Percentiles rank a stretch among this genome's conserved stretches.
Evolutionary conservation across 257 asterid species (phyloP).

Genomic region (Solanum peruvianum): DNA sequence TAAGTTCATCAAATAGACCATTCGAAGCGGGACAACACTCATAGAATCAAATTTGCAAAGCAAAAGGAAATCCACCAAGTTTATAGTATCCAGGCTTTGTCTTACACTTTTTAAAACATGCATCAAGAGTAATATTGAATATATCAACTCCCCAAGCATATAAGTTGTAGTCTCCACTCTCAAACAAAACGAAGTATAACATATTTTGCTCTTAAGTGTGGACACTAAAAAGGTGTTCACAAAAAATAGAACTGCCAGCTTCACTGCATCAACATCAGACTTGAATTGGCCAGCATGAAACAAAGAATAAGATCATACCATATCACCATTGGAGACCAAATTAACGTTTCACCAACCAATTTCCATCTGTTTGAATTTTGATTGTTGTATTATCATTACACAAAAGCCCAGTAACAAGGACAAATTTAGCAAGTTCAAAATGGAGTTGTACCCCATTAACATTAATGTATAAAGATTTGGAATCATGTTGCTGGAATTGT

Average conservation of each 20-base stretch:
- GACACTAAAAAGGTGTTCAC: background rate
- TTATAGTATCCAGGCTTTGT: background rate
- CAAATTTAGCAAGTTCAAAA: background rate
- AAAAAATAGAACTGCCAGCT: too few relatives aligned
- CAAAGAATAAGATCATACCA: background rate
- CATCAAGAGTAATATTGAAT: background rate
- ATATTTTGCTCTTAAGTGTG: too few relatives aligned
- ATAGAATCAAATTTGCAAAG: too few relatives aligned
- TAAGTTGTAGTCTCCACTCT: background rate
- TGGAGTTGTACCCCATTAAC: background rate
- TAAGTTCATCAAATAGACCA: background rate
- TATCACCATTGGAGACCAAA: background rate
- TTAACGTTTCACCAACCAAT: background rate
- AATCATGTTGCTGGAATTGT: background rate
- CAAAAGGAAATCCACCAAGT: background rate
- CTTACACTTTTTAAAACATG: too few relatives aligned
- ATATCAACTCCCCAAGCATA: background rate
- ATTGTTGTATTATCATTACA: background rate
- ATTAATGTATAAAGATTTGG: background rate
- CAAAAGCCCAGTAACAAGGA: rapidly evolving
- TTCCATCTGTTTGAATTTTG: background rate
- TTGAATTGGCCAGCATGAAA: background rate
- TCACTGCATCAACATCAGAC: background rate
- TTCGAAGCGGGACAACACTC: background rate
- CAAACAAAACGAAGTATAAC: too few relatives aligned